Evolutionary conservation across 2,329 filamentous ascomycete genomes (phyloP).

Genomic region (Emmonsiellopsis sp.): DNA sequence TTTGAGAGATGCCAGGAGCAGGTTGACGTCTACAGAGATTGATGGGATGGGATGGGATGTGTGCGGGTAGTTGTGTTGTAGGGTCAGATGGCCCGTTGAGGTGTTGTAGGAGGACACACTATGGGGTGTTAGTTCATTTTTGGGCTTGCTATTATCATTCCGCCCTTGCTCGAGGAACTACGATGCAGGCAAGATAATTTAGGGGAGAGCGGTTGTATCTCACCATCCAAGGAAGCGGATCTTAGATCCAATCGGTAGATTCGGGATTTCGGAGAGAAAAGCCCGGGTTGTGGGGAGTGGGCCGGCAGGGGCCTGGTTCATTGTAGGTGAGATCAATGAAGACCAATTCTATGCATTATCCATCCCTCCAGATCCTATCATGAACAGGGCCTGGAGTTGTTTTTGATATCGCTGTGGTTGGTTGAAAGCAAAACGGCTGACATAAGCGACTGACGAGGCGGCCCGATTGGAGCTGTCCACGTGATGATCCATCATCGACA

Average conservation of each 20-base stretch:
- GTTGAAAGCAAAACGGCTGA: neutral
- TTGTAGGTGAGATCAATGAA: slow-evolving; percentile 14
- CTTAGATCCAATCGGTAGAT: slow-evolving; percentile 55
- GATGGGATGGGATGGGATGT: slow-evolving; percentile 22
- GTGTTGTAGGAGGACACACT: slow-evolving; percentile 53
- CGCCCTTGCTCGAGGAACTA: too few species aligned
- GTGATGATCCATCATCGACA: slow-evolving; percentile 16
- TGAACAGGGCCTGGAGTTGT: too few species aligned
- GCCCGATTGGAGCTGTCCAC: slow-evolving; percentile 14
- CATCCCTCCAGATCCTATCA: neutral
- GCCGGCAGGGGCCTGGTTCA: slow-evolving; percentile 32
- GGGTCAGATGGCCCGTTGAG: slow-evolving; percentile 49
- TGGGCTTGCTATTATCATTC: too few species aligned
- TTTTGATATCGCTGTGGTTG: neutral
- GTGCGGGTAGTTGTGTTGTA: slow-evolving; percentile 58
- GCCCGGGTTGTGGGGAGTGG: slow-evolving; percentile 57
- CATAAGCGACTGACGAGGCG: neutral
- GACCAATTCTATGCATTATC: neutral
- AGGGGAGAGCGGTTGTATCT: slow-evolving; percentile 22
- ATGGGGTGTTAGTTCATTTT: slow-evolving; percentile 6
- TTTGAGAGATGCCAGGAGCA: slow-evolving; percentile 58
- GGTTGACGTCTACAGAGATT: slow-evolving; percentile 60
- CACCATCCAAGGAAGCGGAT: slow-evolving; percentile 90
- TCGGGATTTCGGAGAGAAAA: slow-evolving; percentile 53
- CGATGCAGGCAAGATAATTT: neutral